These are phyloP conservation scores for Candida sanyaensis DNA, from an alignment of 1,139 yeast genomes.

Conservation along the genomic window DNA sequence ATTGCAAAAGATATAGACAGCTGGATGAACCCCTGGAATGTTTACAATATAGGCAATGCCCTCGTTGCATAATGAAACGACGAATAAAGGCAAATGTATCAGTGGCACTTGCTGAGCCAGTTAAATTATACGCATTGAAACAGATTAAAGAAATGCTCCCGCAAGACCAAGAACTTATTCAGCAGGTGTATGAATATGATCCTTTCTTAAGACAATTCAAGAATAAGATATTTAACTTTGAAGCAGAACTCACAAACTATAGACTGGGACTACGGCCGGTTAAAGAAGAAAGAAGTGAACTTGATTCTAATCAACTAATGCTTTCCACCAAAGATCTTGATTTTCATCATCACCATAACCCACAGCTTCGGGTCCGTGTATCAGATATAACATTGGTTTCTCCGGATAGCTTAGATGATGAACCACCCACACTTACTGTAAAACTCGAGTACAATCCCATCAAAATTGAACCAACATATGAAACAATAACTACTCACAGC, in stretches of 20 bases:
- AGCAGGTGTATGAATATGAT: not conserved
- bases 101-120: not conserved
- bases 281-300: not conserved
- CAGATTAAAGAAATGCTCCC: not conserved
- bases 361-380: not conserved
- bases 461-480: not conserved
- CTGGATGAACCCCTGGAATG: conserved; percentile 1
- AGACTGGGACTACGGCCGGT: not conserved
- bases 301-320: not conserved
- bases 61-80: conserved; percentile 2
- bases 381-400: not conserved
- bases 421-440: not conserved
- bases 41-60: not conserved
- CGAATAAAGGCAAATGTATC: not conserved
- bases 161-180: not conserved
- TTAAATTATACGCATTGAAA: not conserved
- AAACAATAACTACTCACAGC: not conserved
- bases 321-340: not conserved
- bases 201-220: not conserved
- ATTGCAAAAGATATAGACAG: not conserved
- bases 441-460: not conserved
- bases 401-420: not conserved
- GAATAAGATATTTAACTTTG: not conserved
- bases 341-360: not conserved
- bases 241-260: not conserved